Base-by-base conservation (phyloP, 495 filamentous ascomycete species). In the Margaritispora aquatica region DNA sequence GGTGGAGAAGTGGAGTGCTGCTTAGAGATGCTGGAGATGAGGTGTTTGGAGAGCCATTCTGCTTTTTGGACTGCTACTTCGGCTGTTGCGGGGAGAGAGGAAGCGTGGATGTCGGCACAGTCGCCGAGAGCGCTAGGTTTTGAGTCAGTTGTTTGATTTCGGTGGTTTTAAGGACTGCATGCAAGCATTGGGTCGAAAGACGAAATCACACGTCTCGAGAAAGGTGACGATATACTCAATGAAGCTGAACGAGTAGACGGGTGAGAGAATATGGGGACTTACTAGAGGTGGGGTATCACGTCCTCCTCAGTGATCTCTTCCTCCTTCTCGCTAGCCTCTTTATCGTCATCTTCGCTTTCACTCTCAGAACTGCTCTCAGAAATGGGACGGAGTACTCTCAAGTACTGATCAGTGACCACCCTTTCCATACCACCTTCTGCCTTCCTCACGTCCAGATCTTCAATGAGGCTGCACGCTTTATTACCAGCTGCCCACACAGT, bases 11-110 rank as follows among this genome's bases (percentile, higher is more conserved):
- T n/a, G n/a, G n/a, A n/a, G n/a, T n/a, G n/a, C n/a, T n/a, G n/a
- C n/a, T n/a, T n/a, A n/a, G n/a, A n/a, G n/a, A n/a, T n/a, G n/a
- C n/a, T n/a, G n/a, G n/a, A n/a, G 15, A 49, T 51, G 13, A 58
- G 29, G 20, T 75, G 73, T 64, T 79, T 78, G 8, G 83, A 88
- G 0, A 96, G 79, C 78, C 87, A 88, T 17, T 76, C 73, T 1
- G 91, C 89, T 70, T 95, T 88, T 70, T 96, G 91, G 21, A 75
- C 77, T 0, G 91, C 89, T 0, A 91, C 91, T 68, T 96, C 91
- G 8, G 91, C 91, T 0, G 91, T 96, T 10, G 88, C 88, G 0
- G 91, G 91, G 9, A 91, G 81, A 0, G 26, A 13, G 24, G 71
- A 22, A 34, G 59, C 60, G 5, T 69, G 69, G 1, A 81, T 70